Evolutionary conservation across 192 early-diverging fungal species (phyloP), one percentile per base, ranked within the genome.

Genomic region (Gonapodya prolifera): DNA sequence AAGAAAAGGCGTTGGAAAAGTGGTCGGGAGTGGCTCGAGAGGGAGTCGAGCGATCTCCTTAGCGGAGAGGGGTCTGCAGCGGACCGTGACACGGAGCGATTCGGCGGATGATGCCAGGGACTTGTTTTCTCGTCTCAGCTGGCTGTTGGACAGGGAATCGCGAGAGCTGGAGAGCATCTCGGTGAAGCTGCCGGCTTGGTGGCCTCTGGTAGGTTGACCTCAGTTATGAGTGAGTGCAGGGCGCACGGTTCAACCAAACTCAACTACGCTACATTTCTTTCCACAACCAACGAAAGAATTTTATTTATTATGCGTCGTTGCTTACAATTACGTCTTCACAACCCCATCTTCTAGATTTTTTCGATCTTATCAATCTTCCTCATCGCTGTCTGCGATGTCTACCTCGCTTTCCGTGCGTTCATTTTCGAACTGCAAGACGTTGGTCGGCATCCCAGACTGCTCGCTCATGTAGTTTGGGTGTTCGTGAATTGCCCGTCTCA

Each of bases 31-130:
- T 75, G 0, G 81, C 76, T 2, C 45, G 8, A 75, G 82, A 2
- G 88, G 79, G 61, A 89, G 73, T 29, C 74, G 80, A 0, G 85
- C 79, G 34, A 82, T 70, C 71, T 91, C 89, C n/a, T 83, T 78
- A 17, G 76, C 77, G 79, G 80, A 89, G 76, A 91, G 88, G 0
- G 89, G 89, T 30, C 89, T 83, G 2, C 89, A 87, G 34, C 89
- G 85, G 18, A 91, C 89, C 35, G 85, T 80, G 16, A 86, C 82
- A 32, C 18, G 8, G 71, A 73, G 2, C 18, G 2, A 13, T 32
- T 2, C 71, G 2, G 2, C 18, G 18, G 18, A 16, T n/a, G 45
- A 8, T n/a, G 45, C 13, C 45, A 69, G 13, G 13, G 8, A 8
- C 45, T 8, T 69, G 45, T 69, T n/a, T n/a, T n/a, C n/a, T n/a